phyloP scores from a whole-genome alignment of 441 rosid species.

The Populus hybrid region DNA sequence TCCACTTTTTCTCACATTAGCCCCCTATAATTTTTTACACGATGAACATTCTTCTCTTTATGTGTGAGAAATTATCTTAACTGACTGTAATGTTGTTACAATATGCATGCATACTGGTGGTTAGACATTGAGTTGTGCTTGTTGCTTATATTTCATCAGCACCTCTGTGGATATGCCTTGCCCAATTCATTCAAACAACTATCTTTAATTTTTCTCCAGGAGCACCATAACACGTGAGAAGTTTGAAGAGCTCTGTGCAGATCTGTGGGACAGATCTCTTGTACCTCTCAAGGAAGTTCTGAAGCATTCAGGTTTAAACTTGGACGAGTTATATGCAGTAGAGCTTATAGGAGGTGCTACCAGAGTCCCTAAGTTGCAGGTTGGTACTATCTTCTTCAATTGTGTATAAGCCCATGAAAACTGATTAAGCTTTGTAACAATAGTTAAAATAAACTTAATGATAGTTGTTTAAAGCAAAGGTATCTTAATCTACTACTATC shows the following conservation, averaged over 20 bases:
- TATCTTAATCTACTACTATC: background rate
- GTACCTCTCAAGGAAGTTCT: slow-evolving; percentile 74
- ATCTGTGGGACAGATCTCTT: slow-evolving; percentile 88
- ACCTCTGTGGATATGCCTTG: background rate
- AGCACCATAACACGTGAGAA: slow-evolving; percentile 89
- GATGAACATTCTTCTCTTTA: background rate
- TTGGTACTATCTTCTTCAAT: slow-evolving; percentile 26
- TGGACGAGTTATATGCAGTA: slow-evolving; percentile 77
- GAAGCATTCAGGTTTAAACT: slow-evolving; percentile 64
- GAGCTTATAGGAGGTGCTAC: slow-evolving; percentile 96
- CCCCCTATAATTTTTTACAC: background rate
- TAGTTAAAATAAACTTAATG: background rate
- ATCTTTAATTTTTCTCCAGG: slow-evolving; percentile 39
- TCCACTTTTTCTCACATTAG: background rate
- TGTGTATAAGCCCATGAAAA: background rate
- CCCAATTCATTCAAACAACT: background rate
- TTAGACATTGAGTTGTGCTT: background rate
- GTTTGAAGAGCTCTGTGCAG: slow-evolving; percentile 90
- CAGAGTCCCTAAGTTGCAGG: slow-evolving; percentile 98
- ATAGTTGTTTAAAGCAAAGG: background rate
- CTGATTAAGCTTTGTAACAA: background rate
- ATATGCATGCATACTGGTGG: background rate
- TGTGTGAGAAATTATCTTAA: background rate
- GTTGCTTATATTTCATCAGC: background rate
- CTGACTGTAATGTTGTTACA: background rate